Conservation (phyloP, 306 rosid species). For the Inga oerstediana region DNA sequence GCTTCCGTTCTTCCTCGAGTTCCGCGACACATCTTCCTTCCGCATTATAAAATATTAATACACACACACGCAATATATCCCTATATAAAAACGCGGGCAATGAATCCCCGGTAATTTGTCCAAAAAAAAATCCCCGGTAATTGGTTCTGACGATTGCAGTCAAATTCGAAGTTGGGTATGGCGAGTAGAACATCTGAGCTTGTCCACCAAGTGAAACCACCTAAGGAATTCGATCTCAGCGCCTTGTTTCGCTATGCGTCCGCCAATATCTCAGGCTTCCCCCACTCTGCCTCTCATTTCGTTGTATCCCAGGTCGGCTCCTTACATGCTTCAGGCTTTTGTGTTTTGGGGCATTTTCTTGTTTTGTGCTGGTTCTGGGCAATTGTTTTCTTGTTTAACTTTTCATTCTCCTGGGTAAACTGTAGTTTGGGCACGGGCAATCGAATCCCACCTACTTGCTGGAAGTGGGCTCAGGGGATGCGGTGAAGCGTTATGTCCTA, state of each 20-base stretch:
- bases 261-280: slow-evolving; percentile 71
- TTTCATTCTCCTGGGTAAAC: slow-evolving; percentile 6
- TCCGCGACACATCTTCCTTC: background rate
- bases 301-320: slow-evolving; percentile 67
- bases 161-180: slow-evolving; percentile 38
- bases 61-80: background rate
- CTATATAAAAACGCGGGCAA: background rate
- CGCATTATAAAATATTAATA: background rate
- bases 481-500: slow-evolving; percentile 73
- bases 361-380: background rate
- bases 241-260: slow-evolving; percentile 70
- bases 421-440: slow-evolving; percentile 93
- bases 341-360: background rate
- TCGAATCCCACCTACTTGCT: slow-evolving; percentile 91
- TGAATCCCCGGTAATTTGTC: no score
- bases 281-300: slow-evolving; percentile 61
- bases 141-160: background rate
- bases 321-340: background rate
- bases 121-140: no score
- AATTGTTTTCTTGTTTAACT: background rate
- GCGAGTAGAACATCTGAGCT: slow-evolving; percentile 48
- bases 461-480: slow-evolving; percentile 53
- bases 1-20: background rate
- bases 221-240: slow-evolving; percentile 47
- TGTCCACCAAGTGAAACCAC: slow-evolving; percentile 37